A percentile compares a stretch with the other conserved stretches of the same genome.
Conservation (phyloP, 2,329 filamentous ascomycete species). For the Xylaria polymorpha region DNA sequence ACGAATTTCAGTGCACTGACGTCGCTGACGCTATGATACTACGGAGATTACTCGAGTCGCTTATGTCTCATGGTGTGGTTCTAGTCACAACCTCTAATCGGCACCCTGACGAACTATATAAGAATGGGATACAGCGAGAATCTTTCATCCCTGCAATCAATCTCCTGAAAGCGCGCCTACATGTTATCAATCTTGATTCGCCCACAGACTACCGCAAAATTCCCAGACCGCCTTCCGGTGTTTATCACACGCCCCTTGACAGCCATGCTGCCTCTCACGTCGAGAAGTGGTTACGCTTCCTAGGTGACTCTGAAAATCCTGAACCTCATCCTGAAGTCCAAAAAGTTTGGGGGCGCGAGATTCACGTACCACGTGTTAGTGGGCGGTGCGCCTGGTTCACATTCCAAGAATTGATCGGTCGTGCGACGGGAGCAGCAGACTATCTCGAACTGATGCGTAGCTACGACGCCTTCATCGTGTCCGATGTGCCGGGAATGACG, state of each 20-base stretch:
- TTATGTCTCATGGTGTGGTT: slow-evolving; percentile 98
- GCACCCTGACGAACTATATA: slow-evolving; percentile 96
- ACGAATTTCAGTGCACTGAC: slow-evolving; percentile 99
- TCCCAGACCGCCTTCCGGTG: slow-evolving; percentile 88
- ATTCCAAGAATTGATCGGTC: slow-evolving; percentile 90
- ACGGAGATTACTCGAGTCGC: slow-evolving; percentile 82
- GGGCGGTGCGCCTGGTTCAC: slow-evolving; percentile 91
- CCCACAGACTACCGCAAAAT: slow-evolving; percentile 98
- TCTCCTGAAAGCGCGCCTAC: slow-evolving; percentile 83
- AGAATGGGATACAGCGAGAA: slow-evolving; percentile 95
- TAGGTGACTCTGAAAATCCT: slow-evolving; percentile 84
- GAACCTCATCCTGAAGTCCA: slow-evolving; percentile 81
- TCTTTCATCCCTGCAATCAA: slow-evolving; percentile 96
- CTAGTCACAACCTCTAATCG: slow-evolving; percentile 96
- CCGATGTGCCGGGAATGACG: slow-evolving; percentile 92
- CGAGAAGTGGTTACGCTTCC: slow-evolving; percentile 94
- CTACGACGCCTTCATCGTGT: slow-evolving; percentile 93
- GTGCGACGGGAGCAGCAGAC: slow-evolving; percentile 91
- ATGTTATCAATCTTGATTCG: slow-evolving; percentile 94
- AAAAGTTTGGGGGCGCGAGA: slow-evolving; percentile 91
- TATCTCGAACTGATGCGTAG: slow-evolving; percentile 91
- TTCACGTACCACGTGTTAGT: slow-evolving; percentile 86
- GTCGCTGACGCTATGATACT: slow-evolving; percentile 99
- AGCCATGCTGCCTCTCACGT: slow-evolving; percentile 81
- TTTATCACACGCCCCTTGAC: slow-evolving; percentile 92